Evolutionary conservation across 495 filamentous ascomycete genomes (phyloP), one percentile per base, ranked within the genome.

Genomic region (Penicillium subrubescens): DNA sequence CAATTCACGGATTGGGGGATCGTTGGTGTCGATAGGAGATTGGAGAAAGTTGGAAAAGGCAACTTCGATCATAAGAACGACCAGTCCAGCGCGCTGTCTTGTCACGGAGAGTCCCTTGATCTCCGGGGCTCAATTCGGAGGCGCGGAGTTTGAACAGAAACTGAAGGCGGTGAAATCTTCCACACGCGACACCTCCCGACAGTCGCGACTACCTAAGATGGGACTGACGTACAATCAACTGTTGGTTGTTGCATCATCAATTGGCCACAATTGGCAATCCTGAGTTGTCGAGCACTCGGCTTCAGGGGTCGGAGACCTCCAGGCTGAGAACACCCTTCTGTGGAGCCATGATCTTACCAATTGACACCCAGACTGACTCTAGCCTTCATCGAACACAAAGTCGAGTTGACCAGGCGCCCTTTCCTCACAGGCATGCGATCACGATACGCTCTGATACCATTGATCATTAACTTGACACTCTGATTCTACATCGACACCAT

Each of bases 101-200:
- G 60, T 19, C 50, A 23, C 21, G 53, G 54, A 34, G 8, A 48
- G 62, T 67, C 63, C 67, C 60, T 69, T 57, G 63, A 66, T 60
- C 57, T 58, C 58, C 37, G 43, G 21, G 27, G 57, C 31, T 58
- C 53, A 60, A 64, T 62, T 72, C 69, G 66, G 60, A 43, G 72
- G 62, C 66, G 65, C 69, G 67, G 70, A 69, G 64, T 67, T 69
- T 55, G 60, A 61, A 64, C 61, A 62, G 37, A 70, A 65, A 43
- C 11, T 37, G 50, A 66, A 67, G 67, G 70, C 70, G 70, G 70
- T 72, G 65, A 66, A 53, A 8, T 31, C 37, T 2, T 44, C 39
- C 39, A 46, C 62, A 65, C 61, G 54, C 54, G 61, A 63, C 43
- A 25, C 8, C 6, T 1, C 6, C 31, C 25, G 31, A 14, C 51